Base-by-base conservation (phyloP, 371 early-diverging fungal genomes). In the Quaeritorhiza haematococci region DNA sequence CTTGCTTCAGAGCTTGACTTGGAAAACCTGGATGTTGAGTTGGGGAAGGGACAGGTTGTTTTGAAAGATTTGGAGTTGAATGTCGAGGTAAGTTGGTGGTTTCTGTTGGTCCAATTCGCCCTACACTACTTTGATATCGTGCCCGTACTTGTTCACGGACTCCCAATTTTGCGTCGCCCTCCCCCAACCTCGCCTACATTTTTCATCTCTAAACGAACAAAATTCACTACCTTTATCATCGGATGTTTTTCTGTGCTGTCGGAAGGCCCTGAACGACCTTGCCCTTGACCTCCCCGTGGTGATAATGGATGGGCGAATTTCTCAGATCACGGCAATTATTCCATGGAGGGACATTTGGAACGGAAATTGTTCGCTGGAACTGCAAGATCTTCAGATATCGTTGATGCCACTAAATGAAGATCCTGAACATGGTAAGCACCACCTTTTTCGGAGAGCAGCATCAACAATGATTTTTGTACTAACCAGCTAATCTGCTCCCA, bases 261-360 rank as follows among this genome's bases (percentile, higher is more conserved):
- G 23, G n/a, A 71, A 89, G 89, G 82, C 80, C 3, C 69, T 90
- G 28, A 89, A 89, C 59, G 87, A 90, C 8, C 72, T 87, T 8
- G 64, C 79, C 17, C 71, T 73, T 0, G 84, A 84, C 49, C 70
- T 87, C 33, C 91, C 93, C 0, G 67, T 91, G 56, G 62, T 78
- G 17, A 69, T 93, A 27, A 71, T 76, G 29, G 72, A 82, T 50
- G 93, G 93, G 13, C 64, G 67, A 19, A 84, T 93, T 13, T 75
- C 79, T 13, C 72, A 75, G 26, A 88, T 93, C 49, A 77, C 70
- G n/a, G 90, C 86, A 13, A 75, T 77, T 2, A 74, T 93, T 33
- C 91, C 93, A 3, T 91, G 92, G 92, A 76, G 82, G 26, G 87
- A 88, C 63, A 78, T 92, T 50, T 85, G 87, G 82, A 84, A 79